Evolutionary conservation across 805 yeast genomes (phyloP).

Genomic region (Suhomyces faveliae): DNA sequence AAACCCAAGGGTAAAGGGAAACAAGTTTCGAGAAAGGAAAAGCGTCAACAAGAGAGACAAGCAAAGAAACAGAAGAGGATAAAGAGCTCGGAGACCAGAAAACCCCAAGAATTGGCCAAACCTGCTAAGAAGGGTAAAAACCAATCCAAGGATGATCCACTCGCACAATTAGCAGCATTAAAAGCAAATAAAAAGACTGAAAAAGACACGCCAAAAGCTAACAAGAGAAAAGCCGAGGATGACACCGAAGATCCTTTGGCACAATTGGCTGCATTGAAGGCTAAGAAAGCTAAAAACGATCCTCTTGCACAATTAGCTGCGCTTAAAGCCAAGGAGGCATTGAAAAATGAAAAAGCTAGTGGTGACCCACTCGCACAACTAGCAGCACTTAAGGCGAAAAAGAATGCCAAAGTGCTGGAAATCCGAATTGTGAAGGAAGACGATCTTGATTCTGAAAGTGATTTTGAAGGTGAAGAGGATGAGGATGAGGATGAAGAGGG

Average conservation of each 20-base stretch:
- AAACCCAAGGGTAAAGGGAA: constrained; percentile 21
- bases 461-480: constrained; percentile 31
- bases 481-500: constrained; percentile 39
- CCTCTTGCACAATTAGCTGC: constrained; percentile 10
- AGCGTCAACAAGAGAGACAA: constrained; percentile 33
- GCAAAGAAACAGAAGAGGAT: constrained; percentile 31
- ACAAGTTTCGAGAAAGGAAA: constrained; percentile 32
- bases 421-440: constrained; percentile 31
- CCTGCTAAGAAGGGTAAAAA: background rate
- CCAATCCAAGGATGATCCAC: constrained; percentile 18
- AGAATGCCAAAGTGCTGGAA: constrained; percentile 7
- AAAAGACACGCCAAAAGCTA: background rate
- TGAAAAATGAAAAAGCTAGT: constrained; percentile 8
- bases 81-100: background rate
- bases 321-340: constrained; percentile 3
- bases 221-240: constrained; percentile 6
- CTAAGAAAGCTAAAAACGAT: constrained; percentile 9
- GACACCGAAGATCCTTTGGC: constrained; percentile 12
- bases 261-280: constrained; percentile 15
- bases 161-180: constrained; percentile 20
- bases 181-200: constrained; percentile 8
- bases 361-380: constrained; percentile 23
- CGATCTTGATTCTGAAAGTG: constrained; percentile 29
- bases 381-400: constrained; percentile 14
- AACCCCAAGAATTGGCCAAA: background rate